Evolutionary conservation across 805 yeast genomes (phyloP).

Genomic region (Wickerhamiella cacticola): DNA sequence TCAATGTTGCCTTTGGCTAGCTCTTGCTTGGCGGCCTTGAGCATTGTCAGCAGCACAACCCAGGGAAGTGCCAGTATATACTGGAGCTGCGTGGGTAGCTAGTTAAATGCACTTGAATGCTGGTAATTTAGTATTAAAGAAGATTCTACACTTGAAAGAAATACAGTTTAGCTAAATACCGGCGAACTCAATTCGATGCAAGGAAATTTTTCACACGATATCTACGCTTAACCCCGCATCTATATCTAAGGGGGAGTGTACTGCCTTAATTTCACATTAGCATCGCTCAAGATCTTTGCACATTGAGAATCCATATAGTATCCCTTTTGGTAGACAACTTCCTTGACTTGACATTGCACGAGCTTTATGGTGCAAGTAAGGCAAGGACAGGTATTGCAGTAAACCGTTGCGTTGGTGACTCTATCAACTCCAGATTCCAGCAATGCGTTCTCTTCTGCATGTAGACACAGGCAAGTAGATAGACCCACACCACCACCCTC

Average conservation of each 20-base stretch:
- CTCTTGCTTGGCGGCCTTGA: constrained; percentile 23
- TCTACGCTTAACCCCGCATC: no score
- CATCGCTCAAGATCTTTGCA: constrained; percentile 57
- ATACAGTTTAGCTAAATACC: no score
- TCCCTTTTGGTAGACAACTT: constrained; percentile 85
- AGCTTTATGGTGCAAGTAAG: constrained; percentile 91
- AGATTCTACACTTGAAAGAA: no score
- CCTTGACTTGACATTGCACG: constrained; percentile 80
- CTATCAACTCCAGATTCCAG: constrained; percentile 89
- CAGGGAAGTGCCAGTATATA: no score
- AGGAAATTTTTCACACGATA: no score
- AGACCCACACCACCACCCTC: constrained; percentile 56
- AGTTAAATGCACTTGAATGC: no score
- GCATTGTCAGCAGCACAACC: no score
- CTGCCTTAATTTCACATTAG: constrained; percentile 61
- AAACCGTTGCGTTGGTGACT: constrained; percentile 51
- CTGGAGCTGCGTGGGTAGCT: no score
- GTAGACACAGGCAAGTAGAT: constrained; percentile 82
- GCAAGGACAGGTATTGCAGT: constrained; percentile 96
- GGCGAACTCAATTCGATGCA: no score
- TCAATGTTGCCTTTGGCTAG: constrained; percentile 43
- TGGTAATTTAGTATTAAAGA: no score
- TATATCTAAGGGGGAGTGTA: no score
- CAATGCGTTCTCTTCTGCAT: constrained; percentile 95
- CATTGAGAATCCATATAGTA: constrained; percentile 85